Percentiles rank a stretch among this genome's conserved stretches.
phyloP scores from a whole-genome alignment of 2,329 filamentous ascomycete genomes.

The Simplicillium aogashimaense region DNA sequence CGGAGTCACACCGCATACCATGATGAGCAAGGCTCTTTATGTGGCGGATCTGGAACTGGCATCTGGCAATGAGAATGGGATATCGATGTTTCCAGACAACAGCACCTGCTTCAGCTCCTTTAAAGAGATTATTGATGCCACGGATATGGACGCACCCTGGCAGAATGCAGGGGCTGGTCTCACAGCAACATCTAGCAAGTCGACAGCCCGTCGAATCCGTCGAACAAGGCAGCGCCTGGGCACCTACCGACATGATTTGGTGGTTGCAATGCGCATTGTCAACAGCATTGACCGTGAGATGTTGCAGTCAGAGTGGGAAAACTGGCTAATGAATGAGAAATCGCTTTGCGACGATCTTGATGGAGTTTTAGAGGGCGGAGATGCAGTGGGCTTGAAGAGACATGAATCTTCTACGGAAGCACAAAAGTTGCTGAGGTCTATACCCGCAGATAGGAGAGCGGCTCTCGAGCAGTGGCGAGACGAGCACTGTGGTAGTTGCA shows the following conservation, averaged over 20 bases:
- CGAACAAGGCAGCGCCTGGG: constrained; percentile 77
- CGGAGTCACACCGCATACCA: constrained; percentile 66
- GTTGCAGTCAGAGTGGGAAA: constrained; percentile 81
- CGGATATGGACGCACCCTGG: constrained; percentile 47
- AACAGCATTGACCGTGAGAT: constrained; percentile 85
- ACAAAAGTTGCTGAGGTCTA: constrained; percentile 21
- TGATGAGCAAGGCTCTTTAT: constrained; percentile 82
- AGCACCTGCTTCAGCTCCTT: constrained; percentile 56
- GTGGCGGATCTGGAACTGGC: constrained; percentile 68
- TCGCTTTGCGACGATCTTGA: constrained; percentile 58
- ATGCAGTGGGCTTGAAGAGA: not conserved
- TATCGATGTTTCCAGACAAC: constrained; percentile 26
- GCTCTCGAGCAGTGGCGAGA: constrained; percentile 38
- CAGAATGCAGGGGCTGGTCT: constrained; percentile 40
- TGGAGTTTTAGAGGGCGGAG: constrained; percentile 26
- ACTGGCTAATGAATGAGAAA: constrained; percentile 78
- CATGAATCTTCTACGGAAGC: constrained; percentile 8
- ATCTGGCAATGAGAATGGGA: constrained; percentile 24
- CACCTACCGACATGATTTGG: constrained; percentile 75
- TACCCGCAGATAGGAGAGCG: constrained; percentile 20
- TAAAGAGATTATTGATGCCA: constrained; percentile 45
- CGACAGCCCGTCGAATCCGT: constrained; percentile 56
- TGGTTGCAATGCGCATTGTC: constrained; percentile 83
- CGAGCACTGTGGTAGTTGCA: constrained; percentile 47
- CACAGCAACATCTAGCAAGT: constrained; percentile 35